Base-by-base conservation (phyloP, 2,329 filamentous ascomycete genomes). In the Lecanicillium sp. region DNA sequence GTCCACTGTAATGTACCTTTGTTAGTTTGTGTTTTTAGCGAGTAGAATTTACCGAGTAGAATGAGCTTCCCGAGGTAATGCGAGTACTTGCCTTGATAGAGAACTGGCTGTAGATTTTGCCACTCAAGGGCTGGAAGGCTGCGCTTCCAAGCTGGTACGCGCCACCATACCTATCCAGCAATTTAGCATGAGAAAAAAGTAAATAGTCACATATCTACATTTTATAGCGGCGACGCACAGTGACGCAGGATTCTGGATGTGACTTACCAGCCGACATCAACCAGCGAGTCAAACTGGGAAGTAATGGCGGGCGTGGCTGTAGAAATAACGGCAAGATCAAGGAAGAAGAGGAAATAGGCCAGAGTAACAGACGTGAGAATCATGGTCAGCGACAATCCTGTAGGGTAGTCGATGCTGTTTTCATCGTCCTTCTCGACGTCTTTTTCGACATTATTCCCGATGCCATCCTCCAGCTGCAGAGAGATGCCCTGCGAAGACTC, bases 211-310 rank as follows among this genome's bases (percentile, higher is more conserved):
- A n/a, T n/a, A n/a, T n/a, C n/a, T n/a, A n/a, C n/a, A 21, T 21
- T 8, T 7, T n/a, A 37, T 8, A 37, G 15, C n/a, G 10, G 15
- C 35, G 10, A 8, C 35, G 35, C n/a, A 8, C 8, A 14, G 27
- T 8, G 14, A 29, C 27, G 27, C 8, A n/a, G n/a, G 10, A 37
- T 8, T 21, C 7, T 37, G 10, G 1, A n/a, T n/a, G n/a, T 29
- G 26, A 66, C 68, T 50, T 73, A 73, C 71, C 71, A 74, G 29
- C 69, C 70, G 9, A 74, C 63, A 53, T 74, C 71, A 3, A 58
- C 54, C 0, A 72, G 58, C 12, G 67, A 63, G 36, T 69, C 58
- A 55, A 68, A 65, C 20, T 62, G 55, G 49, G 59, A 62, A 0
- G 67, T 69, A 35, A 71, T 70, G 17, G 51, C 51, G 0, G 67